Evolutionary conservation across 345 rosid genomes (phyloP).

Genomic region (Leavenworthia alabamica): DNA sequence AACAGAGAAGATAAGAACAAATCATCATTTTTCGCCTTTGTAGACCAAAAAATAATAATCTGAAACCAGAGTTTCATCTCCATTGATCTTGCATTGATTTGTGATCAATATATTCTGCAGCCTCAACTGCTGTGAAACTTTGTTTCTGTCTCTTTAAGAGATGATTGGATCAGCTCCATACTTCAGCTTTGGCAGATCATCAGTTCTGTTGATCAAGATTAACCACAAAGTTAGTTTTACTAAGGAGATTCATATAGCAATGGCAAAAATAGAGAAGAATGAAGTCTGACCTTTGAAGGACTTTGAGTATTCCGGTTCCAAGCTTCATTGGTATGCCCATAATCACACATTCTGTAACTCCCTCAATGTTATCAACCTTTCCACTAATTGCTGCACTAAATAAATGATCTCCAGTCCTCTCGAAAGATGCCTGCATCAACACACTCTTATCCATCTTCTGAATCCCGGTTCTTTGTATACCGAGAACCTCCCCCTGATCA

Average conservation of each 20-base stretch:
- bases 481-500: slow-evolving; percentile 90
- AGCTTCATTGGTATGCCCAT: slow-evolving; percentile 92
- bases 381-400: slow-evolving; percentile 72
- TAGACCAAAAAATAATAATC: no score
- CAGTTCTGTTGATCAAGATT: slow-evolving; percentile 35
- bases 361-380: slow-evolving; percentile 76
- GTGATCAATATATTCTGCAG: slow-evolving; percentile 1
- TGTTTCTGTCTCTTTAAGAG: slow-evolving; percentile 31
- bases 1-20: no score
- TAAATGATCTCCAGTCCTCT: slow-evolving; percentile 81
- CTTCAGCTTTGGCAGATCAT: slow-evolving; percentile 36
- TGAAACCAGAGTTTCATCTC: slow-evolving; percentile 12
- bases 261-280: slow-evolving; percentile 3
- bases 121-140: background rate
- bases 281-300: slow-evolving; percentile 59
- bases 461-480: slow-evolving; percentile 86
- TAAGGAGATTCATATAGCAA: background rate
- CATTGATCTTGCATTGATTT: slow-evolving; percentile 16
- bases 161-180: slow-evolving; percentile 47
- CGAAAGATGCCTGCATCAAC: slow-evolving; percentile 92
- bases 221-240: slow-evolving; percentile 11
- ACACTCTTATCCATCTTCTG: slow-evolving; percentile 90
- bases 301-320: slow-evolving; percentile 89
- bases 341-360: slow-evolving; percentile 90
- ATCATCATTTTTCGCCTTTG: no score